Base-by-base conservation (phyloP, 345 rosid genomes). In the Gossypioides kirkii region DNA sequence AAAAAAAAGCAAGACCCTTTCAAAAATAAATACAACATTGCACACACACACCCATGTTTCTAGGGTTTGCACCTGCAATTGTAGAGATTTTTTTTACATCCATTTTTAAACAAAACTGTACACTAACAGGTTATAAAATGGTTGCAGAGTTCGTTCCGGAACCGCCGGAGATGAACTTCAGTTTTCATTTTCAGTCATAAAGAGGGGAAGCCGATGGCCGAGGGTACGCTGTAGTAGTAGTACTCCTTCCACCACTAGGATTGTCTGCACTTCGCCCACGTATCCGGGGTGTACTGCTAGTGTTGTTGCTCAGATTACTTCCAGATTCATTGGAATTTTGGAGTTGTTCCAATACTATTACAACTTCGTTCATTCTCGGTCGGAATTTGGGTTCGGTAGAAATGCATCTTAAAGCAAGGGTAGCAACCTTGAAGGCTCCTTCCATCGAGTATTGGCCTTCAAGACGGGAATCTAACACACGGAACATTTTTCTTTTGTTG, bases 351-450 rank as follows among this genome's bases (percentile, higher is more conserved):
- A 95, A 80, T 22, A 77, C 68, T 45, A 81, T 70, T 53, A 95
- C 97, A 32, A 91, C 91, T 77, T 92, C 93, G 9, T 42, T 85
- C 99, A 95, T 95, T 70, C 11, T 82, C 1, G 99, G 99, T 72
- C 99, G 82, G 79, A 82, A 78, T 84, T 81, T 92, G 73, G 85
- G 68, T 47, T 88, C 96, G 10, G 11, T 23, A 0, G 94, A 86
- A 49, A 95, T 74, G 81, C 99, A 92, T 53, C 88, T 83, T 65
- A 88, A 78, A 1, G 93, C 85, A n/a, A 95, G 88, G 49, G 86
- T 78, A 25, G 97, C 82, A 26, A 81, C 85, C 82, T 82, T 91
- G 67, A 66, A 76, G 38, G 38, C 38, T 32, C 38, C 38, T 32
- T 32, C 38, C 38, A 32, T 32, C 0, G 38, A 32, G 38, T 88